Evolutionary conservation across 2,329 filamentous ascomycete genomes (phyloP).

Genomic region (Apiospora sp.): DNA sequence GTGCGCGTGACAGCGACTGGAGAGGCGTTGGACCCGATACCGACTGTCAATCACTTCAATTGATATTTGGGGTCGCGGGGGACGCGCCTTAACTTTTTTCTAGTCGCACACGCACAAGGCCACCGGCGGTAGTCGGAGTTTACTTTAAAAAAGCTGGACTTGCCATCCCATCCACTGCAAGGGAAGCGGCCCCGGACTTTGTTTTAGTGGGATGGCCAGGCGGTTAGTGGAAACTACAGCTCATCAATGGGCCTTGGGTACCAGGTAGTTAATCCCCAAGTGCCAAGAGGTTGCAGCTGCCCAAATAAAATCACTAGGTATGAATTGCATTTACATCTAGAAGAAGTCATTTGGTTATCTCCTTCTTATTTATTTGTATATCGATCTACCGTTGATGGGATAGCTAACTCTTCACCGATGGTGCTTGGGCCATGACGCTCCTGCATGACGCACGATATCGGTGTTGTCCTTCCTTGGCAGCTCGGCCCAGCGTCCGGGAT

Average conservation of each 20-base stretch:
- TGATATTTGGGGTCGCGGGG: neutral
- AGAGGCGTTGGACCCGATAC: neutral
- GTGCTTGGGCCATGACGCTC: neutral
- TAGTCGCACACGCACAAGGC: neutral
- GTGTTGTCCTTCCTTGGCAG: neutral
- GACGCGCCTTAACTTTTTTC: neutral
- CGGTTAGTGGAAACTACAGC: neutral
- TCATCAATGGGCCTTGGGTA: neutral
- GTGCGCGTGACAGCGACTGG: neutral
- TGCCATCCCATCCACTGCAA: neutral
- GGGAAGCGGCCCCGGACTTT: constrained; percentile 11
- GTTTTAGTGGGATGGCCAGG: neutral
- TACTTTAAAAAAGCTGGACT: neutral
- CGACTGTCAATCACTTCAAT: neutral
- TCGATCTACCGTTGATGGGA: neutral
- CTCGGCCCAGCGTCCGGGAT: neutral
- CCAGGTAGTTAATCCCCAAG: neutral
- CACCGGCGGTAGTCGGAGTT: constrained; percentile 19
- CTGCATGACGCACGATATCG: constrained; percentile 11
- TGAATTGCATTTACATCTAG: no score
- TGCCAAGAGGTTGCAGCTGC: neutral
- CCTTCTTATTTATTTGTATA: no score
- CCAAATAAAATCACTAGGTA: neutral
- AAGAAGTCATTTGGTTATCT: no score
- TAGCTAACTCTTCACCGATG: neutral